A percentile compares a stretch with the other conserved stretches of the same genome.
phyloP scores from a whole-genome alignment of 495 filamentous ascomycete genomes.

The Aspergillus ellipticus region DNA sequence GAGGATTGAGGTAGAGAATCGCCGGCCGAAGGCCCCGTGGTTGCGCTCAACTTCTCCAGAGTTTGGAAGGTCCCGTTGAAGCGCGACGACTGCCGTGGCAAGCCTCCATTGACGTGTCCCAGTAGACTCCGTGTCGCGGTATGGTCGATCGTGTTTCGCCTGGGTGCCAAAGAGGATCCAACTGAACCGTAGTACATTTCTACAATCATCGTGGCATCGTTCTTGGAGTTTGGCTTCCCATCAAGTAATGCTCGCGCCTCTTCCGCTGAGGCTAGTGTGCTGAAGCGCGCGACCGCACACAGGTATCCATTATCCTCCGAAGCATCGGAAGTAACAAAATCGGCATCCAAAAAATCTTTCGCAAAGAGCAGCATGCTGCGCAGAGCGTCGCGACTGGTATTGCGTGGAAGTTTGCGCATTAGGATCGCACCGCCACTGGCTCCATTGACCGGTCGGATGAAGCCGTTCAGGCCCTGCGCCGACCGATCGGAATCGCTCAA shows the following conservation, averaged over 20 bases:
- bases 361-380: constrained; percentile 82
- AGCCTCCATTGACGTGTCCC: constrained; percentile 51
- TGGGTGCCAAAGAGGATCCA: constrained; percentile 36
- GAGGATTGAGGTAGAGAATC: constrained; percentile 55
- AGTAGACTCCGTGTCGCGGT: constrained; percentile 46
- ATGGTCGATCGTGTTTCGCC: constrained; percentile 62
- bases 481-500: constrained; percentile 44
- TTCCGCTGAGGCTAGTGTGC: constrained; percentile 63
- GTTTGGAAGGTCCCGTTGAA: constrained; percentile 77
- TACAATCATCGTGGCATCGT: constrained; percentile 74
- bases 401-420: constrained; percentile 73
- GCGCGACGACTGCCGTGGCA: constrained; percentile 66
- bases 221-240: constrained; percentile 73
- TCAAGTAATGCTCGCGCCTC: constrained; percentile 74
- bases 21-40: constrained; percentile 51
- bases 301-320: constrained; percentile 69
- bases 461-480: constrained; percentile 46
- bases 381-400: constrained; percentile 67
- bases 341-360: constrained; percentile 71
- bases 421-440: constrained; percentile 52
- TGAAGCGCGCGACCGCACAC: constrained; percentile 74
- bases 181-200: constrained; percentile 57
- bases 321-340: constrained; percentile 62
- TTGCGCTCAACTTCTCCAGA: constrained; percentile 66
- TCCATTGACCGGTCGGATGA: constrained; percentile 31